These are phyloP conservation scores for Colletotrichum musae DNA, from an alignment of 2,329 filamentous ascomycete genomes.

Conservation along the genomic window DNA sequence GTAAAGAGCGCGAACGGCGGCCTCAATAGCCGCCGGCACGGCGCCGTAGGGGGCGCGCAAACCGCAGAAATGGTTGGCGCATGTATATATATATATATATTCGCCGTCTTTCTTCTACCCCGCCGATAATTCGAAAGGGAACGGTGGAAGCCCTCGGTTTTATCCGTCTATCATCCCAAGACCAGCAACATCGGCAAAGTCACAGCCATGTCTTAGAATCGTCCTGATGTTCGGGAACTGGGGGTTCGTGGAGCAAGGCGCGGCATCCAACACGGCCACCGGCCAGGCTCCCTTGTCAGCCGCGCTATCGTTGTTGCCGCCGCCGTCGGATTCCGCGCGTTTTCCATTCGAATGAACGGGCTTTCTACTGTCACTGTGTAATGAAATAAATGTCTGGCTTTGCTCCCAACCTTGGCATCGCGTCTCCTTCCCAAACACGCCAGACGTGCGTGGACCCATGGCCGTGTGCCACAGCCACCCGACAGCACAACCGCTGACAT, in stretches of 20 bases:
- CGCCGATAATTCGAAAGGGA: not conserved
- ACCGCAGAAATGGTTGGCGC: too few species aligned
- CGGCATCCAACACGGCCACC: not conserved
- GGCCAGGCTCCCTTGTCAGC: not conserved
- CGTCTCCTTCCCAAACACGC: slow-evolving; percentile 7
- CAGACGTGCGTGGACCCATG: not conserved
- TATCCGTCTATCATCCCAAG: slow-evolving; percentile 15
- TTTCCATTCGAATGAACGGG: not conserved
- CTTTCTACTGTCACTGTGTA: not conserved
- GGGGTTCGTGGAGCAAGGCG: not conserved
- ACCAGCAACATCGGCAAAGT: slow-evolving; percentile 16
- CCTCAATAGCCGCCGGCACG: not conserved
- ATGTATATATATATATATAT: too few species aligned
- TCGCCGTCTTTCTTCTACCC: too few species aligned
- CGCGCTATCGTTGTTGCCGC: not conserved
- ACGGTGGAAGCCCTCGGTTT: not conserved
- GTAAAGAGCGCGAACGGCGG: not conserved
- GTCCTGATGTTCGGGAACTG: not conserved
- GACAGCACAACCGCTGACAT: not conserved
- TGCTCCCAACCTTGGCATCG: slow-evolving; percentile 7
- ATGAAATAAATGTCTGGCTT: not conserved
- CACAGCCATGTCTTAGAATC: not conserved
- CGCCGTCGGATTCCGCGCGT: not conserved
- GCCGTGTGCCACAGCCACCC: not conserved
- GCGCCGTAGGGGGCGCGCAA: too few species aligned